These are phyloP conservation scores for Graphilbum ipis-grandicollis DNA, from an alignment of 2,329 filamentous ascomycete genomes.

Conservation along the genomic window DNA sequence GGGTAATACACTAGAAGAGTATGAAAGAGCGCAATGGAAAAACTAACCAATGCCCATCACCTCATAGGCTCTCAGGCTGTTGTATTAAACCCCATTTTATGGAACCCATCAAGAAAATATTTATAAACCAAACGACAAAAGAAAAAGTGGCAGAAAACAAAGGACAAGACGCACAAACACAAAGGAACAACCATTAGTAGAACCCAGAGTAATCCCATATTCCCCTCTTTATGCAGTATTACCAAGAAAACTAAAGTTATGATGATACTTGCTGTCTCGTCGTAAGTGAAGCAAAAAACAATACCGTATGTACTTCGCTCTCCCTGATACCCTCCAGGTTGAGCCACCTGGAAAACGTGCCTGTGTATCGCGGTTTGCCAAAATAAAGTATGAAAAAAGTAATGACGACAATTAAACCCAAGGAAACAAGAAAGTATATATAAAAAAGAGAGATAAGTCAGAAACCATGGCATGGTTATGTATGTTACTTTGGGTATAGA, in stretches of 20 bases:
- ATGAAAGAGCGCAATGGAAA: too few relatives aligned
- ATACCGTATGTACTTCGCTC: slow-evolving; percentile 9
- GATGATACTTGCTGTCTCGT: slow-evolving; percentile 13
- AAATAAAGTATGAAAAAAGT: slow-evolving; percentile 8
- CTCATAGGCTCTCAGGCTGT: too few relatives aligned
- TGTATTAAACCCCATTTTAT: too few relatives aligned
- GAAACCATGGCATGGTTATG: not conserved
- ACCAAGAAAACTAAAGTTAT: slow-evolving; percentile 19
- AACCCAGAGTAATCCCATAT: not conserved
- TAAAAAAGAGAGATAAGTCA: not conserved
- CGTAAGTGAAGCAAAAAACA: slow-evolving; percentile 8
- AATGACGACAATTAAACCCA: not conserved
- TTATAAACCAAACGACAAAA: not conserved
- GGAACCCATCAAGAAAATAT: too few relatives aligned
- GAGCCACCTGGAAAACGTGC: slow-evolving; percentile 7
- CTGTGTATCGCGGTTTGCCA: slow-evolving; percentile 15
- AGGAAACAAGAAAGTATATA: not conserved
- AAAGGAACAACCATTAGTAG: slow-evolving; percentile 2
- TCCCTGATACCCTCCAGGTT: slow-evolving; percentile 1
- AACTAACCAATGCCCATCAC: too few relatives aligned
- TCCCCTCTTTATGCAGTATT: slow-evolving; percentile 25
- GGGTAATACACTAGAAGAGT: too few relatives aligned
- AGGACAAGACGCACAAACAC: slow-evolving; percentile 1
- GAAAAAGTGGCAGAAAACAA: slow-evolving; percentile 1
- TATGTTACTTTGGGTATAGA: too few relatives aligned